A percentile compares a stretch with the other conserved stretches of the same genome.
Conservation (phyloP, 1,139 yeast genomes). For the Arxiozyma slooffiae region DNA sequence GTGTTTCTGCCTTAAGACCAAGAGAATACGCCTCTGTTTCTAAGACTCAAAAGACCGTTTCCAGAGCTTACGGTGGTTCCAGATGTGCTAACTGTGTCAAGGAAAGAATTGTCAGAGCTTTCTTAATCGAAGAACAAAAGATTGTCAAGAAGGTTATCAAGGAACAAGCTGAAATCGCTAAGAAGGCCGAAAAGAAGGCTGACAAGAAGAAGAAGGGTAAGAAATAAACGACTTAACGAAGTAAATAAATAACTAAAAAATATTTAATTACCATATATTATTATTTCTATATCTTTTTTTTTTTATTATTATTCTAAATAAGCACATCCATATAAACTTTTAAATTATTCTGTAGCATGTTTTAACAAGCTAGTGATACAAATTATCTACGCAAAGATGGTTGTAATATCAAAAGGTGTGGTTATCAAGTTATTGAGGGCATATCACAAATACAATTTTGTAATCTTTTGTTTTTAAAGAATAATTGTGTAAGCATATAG, state of each 20-base stretch:
- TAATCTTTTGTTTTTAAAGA: too few species aligned
- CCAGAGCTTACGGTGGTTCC: constrained; percentile 99
- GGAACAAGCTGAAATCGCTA: constrained; percentile 85
- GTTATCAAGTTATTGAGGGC: background rate
- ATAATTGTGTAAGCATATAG: too few species aligned
- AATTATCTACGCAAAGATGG: background rate
- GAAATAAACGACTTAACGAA: constrained; percentile 6
- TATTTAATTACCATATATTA: background rate
- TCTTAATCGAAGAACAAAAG: constrained; percentile 99
- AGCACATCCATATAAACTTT: background rate
- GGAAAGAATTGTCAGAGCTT: constrained; percentile 98
- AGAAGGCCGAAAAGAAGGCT: constrained; percentile 27
- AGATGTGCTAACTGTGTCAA: constrained; percentile 97
- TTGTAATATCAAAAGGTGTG: too few species aligned
- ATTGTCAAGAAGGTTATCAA: constrained; percentile 97
- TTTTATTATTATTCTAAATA: background rate
- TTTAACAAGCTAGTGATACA: background rate
- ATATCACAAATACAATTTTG: background rate
- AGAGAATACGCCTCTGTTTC: constrained; percentile 92
- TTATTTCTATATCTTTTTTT: background rate
- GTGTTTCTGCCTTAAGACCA: constrained; percentile 93
- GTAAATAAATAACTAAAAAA: background rate
- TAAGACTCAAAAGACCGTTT: constrained; percentile 94
- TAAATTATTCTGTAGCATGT: background rate
- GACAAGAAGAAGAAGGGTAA: constrained; percentile 12